phyloP scores from a whole-genome alignment of 257 asterid genomes.

The Nicotiana sylvestris region DNA sequence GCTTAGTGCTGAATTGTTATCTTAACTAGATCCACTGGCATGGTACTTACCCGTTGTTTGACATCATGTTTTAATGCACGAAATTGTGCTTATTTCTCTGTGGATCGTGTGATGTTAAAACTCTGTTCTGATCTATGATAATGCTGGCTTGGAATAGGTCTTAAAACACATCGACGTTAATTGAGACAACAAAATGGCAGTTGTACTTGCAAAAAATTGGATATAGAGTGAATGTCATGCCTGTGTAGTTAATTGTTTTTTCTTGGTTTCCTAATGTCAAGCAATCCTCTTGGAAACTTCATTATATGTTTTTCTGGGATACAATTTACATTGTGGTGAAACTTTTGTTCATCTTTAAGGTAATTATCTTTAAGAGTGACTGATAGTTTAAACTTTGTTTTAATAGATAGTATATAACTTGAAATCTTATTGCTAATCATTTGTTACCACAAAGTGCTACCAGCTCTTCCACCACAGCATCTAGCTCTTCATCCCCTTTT shows the following conservation, averaged over 20 bases:
- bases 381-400: too few species aligned
- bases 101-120: too few species aligned
- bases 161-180: too few species aligned
- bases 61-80: neutral
- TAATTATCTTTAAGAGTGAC: neutral
- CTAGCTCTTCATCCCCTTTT: conserved; percentile 38
- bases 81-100: neutral
- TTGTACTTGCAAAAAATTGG: too few species aligned
- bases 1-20: neutral
- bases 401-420: neutral
- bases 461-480: conserved; percentile 29
- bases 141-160: too few species aligned
- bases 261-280: too few species aligned
- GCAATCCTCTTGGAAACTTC: neutral
- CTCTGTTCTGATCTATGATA: too few species aligned
- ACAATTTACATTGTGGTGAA: neutral
- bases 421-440: neutral
- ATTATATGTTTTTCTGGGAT: neutral
- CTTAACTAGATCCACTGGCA: neutral
- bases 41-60: neutral
- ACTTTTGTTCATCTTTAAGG: neutral
- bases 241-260: too few species aligned
- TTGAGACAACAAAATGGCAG: too few species aligned
- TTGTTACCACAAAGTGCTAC: conserved; percentile 16
- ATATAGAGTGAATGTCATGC: too few species aligned